Evolutionary conservation across 2,329 filamentous ascomycete species (phyloP).

Genomic region (Fusarium solani-melongenae): DNA sequence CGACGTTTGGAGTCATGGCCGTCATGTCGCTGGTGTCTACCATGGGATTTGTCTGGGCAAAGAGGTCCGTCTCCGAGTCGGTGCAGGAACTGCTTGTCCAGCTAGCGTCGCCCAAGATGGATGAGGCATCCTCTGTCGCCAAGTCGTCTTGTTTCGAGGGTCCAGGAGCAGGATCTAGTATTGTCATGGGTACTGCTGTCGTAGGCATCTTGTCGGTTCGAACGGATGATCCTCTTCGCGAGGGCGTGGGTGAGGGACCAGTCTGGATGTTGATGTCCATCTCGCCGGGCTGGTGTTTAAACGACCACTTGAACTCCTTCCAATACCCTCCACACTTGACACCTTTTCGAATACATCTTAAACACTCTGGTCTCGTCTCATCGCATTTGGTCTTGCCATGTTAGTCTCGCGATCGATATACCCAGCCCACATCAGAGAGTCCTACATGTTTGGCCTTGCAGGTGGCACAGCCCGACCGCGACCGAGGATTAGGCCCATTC

Average conservation of each 20-base stretch:
- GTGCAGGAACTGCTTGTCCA: conserved; percentile 31
- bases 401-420: not conserved
- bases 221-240: conserved; percentile 10
- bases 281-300: conserved; percentile 51
- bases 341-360: conserved; percentile 43
- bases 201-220: conserved; percentile 9
- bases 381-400: conserved; percentile 45
- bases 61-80: conserved; percentile 25
- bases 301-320: conserved; percentile 53
- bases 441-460: conserved; percentile 46
- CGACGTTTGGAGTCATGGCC: conserved; percentile 8
- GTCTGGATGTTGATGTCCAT: conserved; percentile 20
- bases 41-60: conserved; percentile 15
- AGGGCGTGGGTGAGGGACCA: conserved; percentile 15
- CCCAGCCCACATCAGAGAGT: not conserved
- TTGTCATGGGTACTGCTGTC: not conserved
- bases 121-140: conserved; percentile 1
- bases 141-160: conserved; percentile 12
- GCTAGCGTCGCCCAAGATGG: conserved; percentile 18
- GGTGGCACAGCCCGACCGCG: conserved; percentile 46
- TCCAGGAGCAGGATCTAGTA: not conserved
- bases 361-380: conserved; percentile 44
- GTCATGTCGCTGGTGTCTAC: not conserved
- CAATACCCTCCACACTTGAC: conserved; percentile 44
- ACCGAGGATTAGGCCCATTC: conserved; percentile 36